Base-by-base conservation (phyloP, 768 basidiomycete genomes). In the Macrolepiota albuminosa region DNA sequence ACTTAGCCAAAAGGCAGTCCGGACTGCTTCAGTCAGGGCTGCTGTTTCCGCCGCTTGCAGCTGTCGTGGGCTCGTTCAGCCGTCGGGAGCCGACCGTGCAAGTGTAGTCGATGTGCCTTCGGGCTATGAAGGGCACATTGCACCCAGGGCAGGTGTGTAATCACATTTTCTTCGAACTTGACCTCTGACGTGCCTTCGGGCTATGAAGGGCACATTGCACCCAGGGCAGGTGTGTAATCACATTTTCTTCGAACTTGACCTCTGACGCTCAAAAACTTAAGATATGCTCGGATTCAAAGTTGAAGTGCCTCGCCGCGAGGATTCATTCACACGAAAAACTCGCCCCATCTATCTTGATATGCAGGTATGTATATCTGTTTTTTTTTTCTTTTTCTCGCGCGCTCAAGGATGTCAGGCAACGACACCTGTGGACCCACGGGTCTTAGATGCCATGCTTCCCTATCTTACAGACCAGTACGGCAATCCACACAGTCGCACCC, bases 321-420 rank as follows among this genome's bases (percentile, higher is more conserved):
- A 77, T 48, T 77, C 81, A 10, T 59, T 80, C 54, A 76, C 79
- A 52, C 81, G 81, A 57, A 89, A 88, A 73, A 80, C 81, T 33
- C 83, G 94, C 34, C 95, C 97, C 18, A 98, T 99, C 64, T 99
- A 99, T 73, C 85, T 99, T 51, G 97, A 99, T 74, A 91, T 96
- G 91, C 95, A 97, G 84, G 94, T 88, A 57, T 61, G 83, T 69
- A 48, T 18, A 36, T 7, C 31, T 47, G 4, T 57, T 56, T 33
- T 14, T 56, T 33, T 14, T 39, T 39, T 26, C n/a, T 43, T 54
- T 57, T 10, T 61, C 26, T 57, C 39, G 60, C 39, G 60, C 45
- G 47, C 63, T 54, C 49, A 64, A 34, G 7, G 57, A 46, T 46
- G 51, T 14, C 65, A 96, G 92, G 97, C 97, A 6, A 99, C 97